phyloP scores from a whole-genome alignment of 2,329 filamentous ascomycete genomes.

The Colletotrichum sp. region DNA sequence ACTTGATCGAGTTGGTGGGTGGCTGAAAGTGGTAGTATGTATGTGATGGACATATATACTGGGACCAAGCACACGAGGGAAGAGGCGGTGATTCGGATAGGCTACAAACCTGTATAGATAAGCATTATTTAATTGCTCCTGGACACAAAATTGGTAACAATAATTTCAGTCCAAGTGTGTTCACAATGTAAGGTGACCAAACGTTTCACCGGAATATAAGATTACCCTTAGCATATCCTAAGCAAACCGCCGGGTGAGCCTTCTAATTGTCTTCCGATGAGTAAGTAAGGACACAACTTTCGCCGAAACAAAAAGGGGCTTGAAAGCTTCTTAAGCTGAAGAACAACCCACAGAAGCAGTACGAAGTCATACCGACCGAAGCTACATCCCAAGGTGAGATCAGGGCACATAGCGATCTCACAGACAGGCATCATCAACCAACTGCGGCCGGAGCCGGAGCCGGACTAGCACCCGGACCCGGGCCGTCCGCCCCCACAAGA shows the following conservation, averaged over 20 bases:
- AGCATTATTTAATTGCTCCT: not conserved
- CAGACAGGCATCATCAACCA: not conserved
- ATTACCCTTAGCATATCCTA: not conserved
- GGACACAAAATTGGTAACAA: not conserved
- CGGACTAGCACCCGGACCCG: not conserved
- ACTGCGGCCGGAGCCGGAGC: not conserved
- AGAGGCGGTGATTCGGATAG: not conserved
- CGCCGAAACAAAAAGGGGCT: not conserved
- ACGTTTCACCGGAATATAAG: not conserved
- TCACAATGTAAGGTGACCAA: not conserved
- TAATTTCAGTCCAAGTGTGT: not conserved
- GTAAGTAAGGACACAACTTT: not conserved
- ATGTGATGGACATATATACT: not conserved
- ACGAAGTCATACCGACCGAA: no score
- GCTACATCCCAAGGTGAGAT: rapidly evolving
- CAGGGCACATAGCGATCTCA: not conserved
- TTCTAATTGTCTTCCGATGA: not conserved
- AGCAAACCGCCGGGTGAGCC: not conserved
- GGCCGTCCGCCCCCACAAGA: not conserved
- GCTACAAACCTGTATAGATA: not conserved
- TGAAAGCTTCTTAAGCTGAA: not conserved
- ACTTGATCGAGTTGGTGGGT: not conserved
- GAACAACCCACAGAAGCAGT: not conserved
- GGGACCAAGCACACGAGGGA: not conserved
- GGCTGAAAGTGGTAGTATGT: not conserved